phyloP scores from a whole-genome alignment of 345 rosid species.

The Ceriops zippeliana region DNA sequence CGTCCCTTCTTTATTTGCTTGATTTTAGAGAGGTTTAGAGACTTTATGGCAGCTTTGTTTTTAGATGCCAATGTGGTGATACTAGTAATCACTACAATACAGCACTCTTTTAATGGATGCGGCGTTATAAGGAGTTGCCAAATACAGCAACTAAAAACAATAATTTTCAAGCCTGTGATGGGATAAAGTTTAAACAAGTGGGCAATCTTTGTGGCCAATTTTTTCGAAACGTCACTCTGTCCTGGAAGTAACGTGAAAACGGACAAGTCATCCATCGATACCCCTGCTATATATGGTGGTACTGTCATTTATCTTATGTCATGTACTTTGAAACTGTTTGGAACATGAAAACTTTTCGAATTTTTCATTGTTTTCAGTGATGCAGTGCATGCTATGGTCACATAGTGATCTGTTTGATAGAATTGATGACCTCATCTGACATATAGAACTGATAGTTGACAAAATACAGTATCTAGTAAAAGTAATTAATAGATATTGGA shows the following conservation, averaged over 20 bases:
- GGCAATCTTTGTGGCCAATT: constrained; percentile 6
- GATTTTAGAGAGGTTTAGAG: no score
- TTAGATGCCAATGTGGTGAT: no score
- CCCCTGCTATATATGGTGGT: constrained; percentile 2
- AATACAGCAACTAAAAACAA: constrained; percentile 6
- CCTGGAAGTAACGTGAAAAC: constrained; percentile 3
- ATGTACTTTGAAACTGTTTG: constrained; percentile 11
- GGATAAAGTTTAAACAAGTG: constrained; percentile 20
- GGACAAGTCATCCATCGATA: constrained; percentile 5
- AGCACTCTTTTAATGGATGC: no score
- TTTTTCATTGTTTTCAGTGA: background rate
- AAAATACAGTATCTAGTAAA: no score
- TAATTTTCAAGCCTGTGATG: background rate
- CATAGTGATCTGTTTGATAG: no score
- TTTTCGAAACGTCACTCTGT: constrained; percentile 2
- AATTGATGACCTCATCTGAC: no score
- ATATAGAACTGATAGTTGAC: no score
- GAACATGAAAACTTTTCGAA: background rate
- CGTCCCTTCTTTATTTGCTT: no score
- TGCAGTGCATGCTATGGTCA: no score
- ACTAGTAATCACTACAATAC: no score
- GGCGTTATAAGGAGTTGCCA: background rate
- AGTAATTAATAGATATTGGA: no score
- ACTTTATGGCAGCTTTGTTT: no score
- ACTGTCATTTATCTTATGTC: constrained; percentile 6